phyloP scores from a whole-genome alignment of 2,329 filamentous ascomycete genomes.

The Penicillium sp. region DNA sequence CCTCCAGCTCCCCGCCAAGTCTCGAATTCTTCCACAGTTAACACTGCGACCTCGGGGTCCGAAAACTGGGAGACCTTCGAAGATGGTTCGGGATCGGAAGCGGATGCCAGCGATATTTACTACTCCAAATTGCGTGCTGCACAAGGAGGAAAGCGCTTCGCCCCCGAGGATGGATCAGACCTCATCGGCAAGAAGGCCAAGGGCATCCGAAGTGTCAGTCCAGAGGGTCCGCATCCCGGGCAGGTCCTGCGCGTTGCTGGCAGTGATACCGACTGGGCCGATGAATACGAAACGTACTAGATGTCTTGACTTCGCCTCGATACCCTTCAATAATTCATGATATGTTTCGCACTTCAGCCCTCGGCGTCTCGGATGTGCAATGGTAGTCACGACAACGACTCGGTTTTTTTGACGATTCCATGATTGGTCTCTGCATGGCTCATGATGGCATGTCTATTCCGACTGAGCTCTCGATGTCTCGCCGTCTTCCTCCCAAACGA shows the following conservation, averaged over 20 bases:
- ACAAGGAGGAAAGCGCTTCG: slow-evolving; percentile 59
- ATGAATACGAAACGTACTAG: slow-evolving; percentile 47
- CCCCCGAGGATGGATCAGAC: slow-evolving; percentile 38
- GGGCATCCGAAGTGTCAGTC: slow-evolving; percentile 48
- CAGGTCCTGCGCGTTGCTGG: slow-evolving; percentile 47
- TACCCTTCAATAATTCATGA: slow-evolving; percentile 3
- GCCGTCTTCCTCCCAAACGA: slow-evolving; percentile 6
- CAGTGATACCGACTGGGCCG: slow-evolving; percentile 54
- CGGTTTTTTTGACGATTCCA: slow-evolving; percentile 29
- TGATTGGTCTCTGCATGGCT: slow-evolving; percentile 24
- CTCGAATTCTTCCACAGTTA: slow-evolving; percentile 63
- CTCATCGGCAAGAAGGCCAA: slow-evolving; percentile 43
- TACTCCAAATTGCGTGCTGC: slow-evolving; percentile 72
- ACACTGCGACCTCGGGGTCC: slow-evolving; percentile 71
- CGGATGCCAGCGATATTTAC: slow-evolving; percentile 72
- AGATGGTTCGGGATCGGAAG: slow-evolving; percentile 70
- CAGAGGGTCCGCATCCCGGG: slow-evolving; percentile 41
- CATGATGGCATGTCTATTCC: slow-evolving; percentile 21
- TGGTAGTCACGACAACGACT: slow-evolving; percentile 19
- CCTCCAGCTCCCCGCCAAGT: slow-evolving; percentile 59
- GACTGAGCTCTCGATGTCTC: slow-evolving; percentile 17
- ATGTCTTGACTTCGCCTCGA: slow-evolving; percentile 2
- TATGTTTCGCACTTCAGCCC: not conserved
- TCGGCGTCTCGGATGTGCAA: slow-evolving; percentile 19
- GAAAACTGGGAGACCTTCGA: slow-evolving; percentile 99